A percentile compares a stretch with the other conserved stretches of the same genome.
Conservation (phyloP, 441 rosid genomes). For the Oxalis stricta region DNA sequence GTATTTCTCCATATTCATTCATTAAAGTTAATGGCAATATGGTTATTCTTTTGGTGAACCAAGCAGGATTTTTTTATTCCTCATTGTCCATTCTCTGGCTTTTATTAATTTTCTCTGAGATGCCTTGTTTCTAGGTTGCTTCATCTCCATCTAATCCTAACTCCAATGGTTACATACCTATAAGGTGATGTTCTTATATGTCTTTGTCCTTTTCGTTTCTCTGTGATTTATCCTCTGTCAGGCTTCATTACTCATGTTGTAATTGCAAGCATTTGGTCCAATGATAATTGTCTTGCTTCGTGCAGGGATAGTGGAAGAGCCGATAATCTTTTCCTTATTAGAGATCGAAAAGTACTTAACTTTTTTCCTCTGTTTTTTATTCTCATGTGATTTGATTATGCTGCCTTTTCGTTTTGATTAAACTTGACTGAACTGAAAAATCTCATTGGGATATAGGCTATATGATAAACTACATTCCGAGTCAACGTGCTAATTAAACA, state of each 20-base stretch:
- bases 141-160: constrained; percentile 34
- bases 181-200: constrained; percentile 25
- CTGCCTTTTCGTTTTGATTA: background rate
- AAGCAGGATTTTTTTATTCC: background rate
- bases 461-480: too few species aligned
- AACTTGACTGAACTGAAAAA: background rate
- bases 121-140: constrained; percentile 28
- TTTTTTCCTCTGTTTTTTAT: background rate
- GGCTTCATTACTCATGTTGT: background rate
- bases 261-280: background rate
- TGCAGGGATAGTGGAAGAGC: constrained; percentile 32
- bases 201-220: background rate
- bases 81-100: constrained; percentile 3
- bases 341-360: constrained; percentile 45
- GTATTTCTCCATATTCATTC: background rate
- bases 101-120: background rate
- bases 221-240: background rate
- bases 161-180: constrained; percentile 32
- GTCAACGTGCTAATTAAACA: too few species aligned
- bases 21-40: background rate
- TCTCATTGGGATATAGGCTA: background rate
- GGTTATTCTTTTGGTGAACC: constrained; percentile 3
- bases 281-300: background rate
- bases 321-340: constrained; percentile 26
- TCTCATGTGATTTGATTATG: background rate